These are phyloP conservation scores for Sclerotinia nivalis DNA, from an alignment of 2,329 filamentous ascomycete genomes.

Conservation along the genomic window DNA sequence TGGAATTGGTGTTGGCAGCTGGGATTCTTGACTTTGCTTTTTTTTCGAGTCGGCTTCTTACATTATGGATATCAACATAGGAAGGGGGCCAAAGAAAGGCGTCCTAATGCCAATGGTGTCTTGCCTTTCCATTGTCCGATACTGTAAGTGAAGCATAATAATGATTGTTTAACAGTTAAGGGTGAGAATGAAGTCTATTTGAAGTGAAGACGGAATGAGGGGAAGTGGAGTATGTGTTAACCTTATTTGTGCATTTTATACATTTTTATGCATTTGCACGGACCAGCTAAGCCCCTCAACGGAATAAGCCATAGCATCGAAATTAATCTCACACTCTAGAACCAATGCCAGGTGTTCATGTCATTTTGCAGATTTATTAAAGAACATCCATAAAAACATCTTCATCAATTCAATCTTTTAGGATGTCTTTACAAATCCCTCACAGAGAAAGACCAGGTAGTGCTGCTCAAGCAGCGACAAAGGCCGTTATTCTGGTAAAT, in stretches of 20 bases:
- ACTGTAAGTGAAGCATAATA: neutral
- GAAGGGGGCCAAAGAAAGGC: neutral
- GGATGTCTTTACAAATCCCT: slow-evolving; percentile 48
- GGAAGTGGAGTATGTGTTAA: slow-evolving; percentile 5
- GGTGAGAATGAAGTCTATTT: neutral
- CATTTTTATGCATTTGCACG: neutral
- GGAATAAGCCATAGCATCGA: slow-evolving; percentile 6
- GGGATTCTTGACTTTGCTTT: neutral
- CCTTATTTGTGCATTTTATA: neutral
- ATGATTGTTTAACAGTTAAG: neutral
- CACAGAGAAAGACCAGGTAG: slow-evolving; percentile 53
- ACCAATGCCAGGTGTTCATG: slow-evolving; percentile 22
- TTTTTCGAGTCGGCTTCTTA: neutral
- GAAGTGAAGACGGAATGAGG: neutral
- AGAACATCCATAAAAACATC: neutral
- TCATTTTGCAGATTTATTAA: slow-evolving; percentile 2
- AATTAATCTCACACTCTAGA: neutral
- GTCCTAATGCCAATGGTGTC: fast-evolving
- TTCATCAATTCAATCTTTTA: slow-evolving; percentile 8
- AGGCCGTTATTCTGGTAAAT: slow-evolving; percentile 89
- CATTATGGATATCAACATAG: neutral
- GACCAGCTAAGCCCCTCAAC: neutral
- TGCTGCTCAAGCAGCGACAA: slow-evolving; percentile 62
- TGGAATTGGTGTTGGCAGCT: neutral
- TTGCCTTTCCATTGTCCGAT: neutral